Conservation (phyloP, 78 protist genomes). For the Blattamonas nauphoetae region DNA sequence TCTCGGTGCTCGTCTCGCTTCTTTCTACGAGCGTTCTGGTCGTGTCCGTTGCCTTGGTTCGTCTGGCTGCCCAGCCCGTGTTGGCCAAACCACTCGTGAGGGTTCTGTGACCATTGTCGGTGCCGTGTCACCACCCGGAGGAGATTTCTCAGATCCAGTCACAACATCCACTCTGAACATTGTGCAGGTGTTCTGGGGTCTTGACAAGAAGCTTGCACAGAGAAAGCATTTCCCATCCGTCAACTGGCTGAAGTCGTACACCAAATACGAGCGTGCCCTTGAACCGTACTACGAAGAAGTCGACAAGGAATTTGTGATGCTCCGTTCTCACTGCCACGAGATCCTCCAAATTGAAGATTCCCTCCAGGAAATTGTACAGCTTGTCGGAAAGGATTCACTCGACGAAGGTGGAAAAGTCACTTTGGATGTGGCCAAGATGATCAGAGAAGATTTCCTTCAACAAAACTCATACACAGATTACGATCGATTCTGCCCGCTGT, state of each 20-base stretch:
- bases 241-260: conserved; percentile 89
- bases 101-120: conserved; percentile 98
- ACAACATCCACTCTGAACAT: conserved; percentile 93
- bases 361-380: conserved; percentile 94
- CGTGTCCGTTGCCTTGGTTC: conserved; percentile 77
- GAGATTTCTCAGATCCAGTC: conserved; percentile 99
- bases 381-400: conserved; percentile 93
- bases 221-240: conserved; percentile 99
- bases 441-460: conserved; percentile 95
- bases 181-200: conserved; percentile 99
- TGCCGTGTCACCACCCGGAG: conserved; percentile 99
- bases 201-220: conserved; percentile 96
- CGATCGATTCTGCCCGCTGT: conserved; percentile 96
- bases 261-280: conserved; percentile 71
- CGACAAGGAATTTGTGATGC: conserved; percentile 68
- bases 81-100: conserved; percentile 36
- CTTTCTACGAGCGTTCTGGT: conserved; percentile 99
- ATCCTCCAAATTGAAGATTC: conserved; percentile 92
- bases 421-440: conserved; percentile 83
- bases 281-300: conserved; percentile 70
- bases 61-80: conserved; percentile 49
- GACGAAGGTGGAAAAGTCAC: conserved; percentile 93
- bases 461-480: conserved; percentile 44
- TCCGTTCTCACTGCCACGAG: conserved; percentile 57
- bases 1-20: conserved; percentile 95